Evolutionary conservation across 495 filamentous ascomycete species (phyloP).

Genomic region (Penicillium pulvis): DNA sequence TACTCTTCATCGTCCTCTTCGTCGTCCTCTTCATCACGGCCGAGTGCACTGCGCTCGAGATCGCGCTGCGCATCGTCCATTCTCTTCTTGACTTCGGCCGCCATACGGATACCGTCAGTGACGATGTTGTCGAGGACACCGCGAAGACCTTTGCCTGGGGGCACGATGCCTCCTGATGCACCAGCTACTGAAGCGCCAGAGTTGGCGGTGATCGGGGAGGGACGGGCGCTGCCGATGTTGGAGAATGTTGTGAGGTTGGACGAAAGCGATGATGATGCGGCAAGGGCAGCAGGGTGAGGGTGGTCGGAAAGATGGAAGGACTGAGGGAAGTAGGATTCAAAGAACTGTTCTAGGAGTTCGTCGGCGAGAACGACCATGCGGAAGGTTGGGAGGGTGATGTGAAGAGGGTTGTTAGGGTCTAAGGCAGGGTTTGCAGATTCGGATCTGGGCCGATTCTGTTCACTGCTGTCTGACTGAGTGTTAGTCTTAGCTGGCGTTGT

Average conservation of each 20-base stretch:
- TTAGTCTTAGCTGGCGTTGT: slow-evolving; percentile 13
- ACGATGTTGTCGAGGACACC: slow-evolving; percentile 97
- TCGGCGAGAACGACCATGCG: slow-evolving; percentile 98
- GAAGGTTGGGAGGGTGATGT: slow-evolving; percentile 97
- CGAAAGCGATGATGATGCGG: slow-evolving; percentile 65
- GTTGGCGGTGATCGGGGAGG: slow-evolving; percentile 39
- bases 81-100: slow-evolving; percentile 81
- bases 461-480: slow-evolving; percentile 14
- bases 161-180: slow-evolving; percentile 54
- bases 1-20: slow-evolving; percentile 65
- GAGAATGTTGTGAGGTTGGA: slow-evolving; percentile 80
- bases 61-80: slow-evolving; percentile 93
- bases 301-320: slow-evolving; percentile 67
- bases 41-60: slow-evolving; percentile 74
- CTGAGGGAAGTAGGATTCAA: slow-evolving; percentile 77
- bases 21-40: slow-evolving; percentile 74
- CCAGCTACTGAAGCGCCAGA: slow-evolving; percentile 45
- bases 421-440: slow-evolving; percentile 79
- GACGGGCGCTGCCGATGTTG: slow-evolving; percentile 58
- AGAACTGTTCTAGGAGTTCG: slow-evolving; percentile 93
- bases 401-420: slow-evolving; percentile 86
- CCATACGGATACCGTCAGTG: slow-evolving; percentile 93
- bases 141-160: slow-evolving; percentile 73
- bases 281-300: slow-evolving; percentile 39
- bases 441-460: slow-evolving; percentile 28